A percentile compares a stretch with the other conserved stretches of the same genome.
Evolutionary conservation across 2,329 filamentous ascomycete genomes (phyloP).

Genomic region (Sclerotinia spermophila): DNA sequence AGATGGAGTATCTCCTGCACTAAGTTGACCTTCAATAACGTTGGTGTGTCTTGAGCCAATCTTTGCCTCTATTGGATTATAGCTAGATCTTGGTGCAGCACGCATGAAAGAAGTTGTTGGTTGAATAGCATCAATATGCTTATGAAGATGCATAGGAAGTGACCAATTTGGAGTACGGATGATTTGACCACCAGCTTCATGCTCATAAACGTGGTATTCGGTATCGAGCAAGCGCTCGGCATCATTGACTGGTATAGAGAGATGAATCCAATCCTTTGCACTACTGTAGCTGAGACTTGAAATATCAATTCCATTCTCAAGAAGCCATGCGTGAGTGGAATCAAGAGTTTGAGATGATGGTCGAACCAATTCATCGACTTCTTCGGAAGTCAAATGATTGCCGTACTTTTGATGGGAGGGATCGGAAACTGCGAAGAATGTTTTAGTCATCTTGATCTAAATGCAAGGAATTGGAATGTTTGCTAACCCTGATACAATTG

Average conservation of each 20-base stretch:
- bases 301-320: slow-evolving; percentile 48
- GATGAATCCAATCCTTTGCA: slow-evolving; percentile 55
- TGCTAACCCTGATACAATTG: slow-evolving; percentile 49
- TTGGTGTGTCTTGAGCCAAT: slow-evolving; percentile 12
- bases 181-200: slow-evolving; percentile 50
- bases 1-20: slow-evolving; percentile 16
- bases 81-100: slow-evolving; percentile 13
- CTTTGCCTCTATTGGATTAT: neutral
- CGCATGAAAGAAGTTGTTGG: slow-evolving; percentile 59
- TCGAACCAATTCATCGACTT: slow-evolving; percentile 52
- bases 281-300: slow-evolving; percentile 45
- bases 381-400: slow-evolving; percentile 48
- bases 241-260: slow-evolving; percentile 48
- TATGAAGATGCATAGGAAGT: slow-evolving; percentile 53
- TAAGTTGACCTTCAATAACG: slow-evolving; percentile 10
- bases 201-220: slow-evolving; percentile 50
- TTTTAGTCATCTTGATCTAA: neutral
- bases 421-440: slow-evolving; percentile 43
- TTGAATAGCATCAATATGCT: slow-evolving; percentile 57
- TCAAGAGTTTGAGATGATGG: slow-evolving; percentile 50
- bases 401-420: slow-evolving; percentile 53
- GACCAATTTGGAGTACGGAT: slow-evolving; percentile 55
- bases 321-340: slow-evolving; percentile 54
- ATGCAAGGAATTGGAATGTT: neutral
- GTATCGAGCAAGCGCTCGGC: slow-evolving; percentile 53